These are phyloP conservation scores for Typha latifolia DNA, from an alignment of 176 grass and related monocot genomes.

Conservation along the genomic window DNA sequence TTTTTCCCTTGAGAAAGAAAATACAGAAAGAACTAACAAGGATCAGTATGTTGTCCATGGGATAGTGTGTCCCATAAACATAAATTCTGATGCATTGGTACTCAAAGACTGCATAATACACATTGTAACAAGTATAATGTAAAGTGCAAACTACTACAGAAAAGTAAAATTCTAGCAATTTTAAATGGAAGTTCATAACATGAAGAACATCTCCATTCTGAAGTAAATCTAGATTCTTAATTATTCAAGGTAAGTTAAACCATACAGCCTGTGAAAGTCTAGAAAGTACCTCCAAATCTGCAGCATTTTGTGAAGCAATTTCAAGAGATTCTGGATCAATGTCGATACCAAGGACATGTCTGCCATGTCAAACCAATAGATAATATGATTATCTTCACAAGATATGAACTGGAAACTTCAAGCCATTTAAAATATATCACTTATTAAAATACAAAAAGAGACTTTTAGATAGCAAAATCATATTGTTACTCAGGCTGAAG, in stretches of 20 bases:
- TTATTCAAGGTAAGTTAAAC: conserved; percentile 1
- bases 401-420: not conserved
- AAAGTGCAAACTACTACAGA: no score
- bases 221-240: not conserved
- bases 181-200: no score
- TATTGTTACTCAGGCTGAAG: not conserved
- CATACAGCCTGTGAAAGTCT: not conserved
- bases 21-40: no score
- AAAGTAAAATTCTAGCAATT: no score
- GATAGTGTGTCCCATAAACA: no score
- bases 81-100: no score
- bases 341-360: conserved; percentile 79
- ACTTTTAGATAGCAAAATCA: not conserved
- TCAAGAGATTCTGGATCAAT: conserved; percentile 66
- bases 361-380: conserved; percentile 17
- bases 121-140: no score
- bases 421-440: not conserved
- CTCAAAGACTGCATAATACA: no score
- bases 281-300: conserved; percentile 62
- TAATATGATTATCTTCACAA: conserved; percentile 4
- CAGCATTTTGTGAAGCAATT: conserved; percentile 71
- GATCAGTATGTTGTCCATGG: no score
- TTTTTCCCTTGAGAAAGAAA: no score
- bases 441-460: no score
- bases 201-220: no score